These are phyloP conservation scores for Phytophthora quininea DNA, from an alignment of 352 stramenopile genomes.

Conservation along the genomic window DNA sequence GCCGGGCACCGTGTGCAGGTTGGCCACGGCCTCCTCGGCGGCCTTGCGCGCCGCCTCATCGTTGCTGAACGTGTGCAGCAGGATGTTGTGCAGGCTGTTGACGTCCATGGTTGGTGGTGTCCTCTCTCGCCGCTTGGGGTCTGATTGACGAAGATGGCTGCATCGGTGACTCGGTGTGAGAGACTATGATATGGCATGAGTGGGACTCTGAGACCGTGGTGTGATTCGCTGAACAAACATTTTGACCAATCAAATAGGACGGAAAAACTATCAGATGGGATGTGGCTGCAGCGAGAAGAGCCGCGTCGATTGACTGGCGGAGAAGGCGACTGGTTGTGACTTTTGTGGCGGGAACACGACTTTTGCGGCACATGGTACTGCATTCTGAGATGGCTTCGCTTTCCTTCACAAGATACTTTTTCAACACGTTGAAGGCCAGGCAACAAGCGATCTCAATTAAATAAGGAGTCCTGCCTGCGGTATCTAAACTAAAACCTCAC, in stretches of 20 bases:
- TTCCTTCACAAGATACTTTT: background rate
- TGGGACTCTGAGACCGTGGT: background rate
- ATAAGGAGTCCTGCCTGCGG: slow-evolving; percentile 63
- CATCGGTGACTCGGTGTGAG: slow-evolving; percentile 27
- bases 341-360: too few species aligned
- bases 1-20: slow-evolving; percentile 77
- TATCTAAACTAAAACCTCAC: slow-evolving; percentile 49
- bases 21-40: slow-evolving; percentile 74
- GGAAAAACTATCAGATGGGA: background rate
- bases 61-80: slow-evolving; percentile 87
- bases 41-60: slow-evolving; percentile 75
- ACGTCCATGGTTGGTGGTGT: slow-evolving; percentile 76
- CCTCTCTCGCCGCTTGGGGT: slow-evolving; percentile 23
- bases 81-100: slow-evolving; percentile 88
- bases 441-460: slow-evolving; percentile 55
- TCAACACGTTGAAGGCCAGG: slow-evolving; percentile 23
- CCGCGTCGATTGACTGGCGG: slow-evolving; percentile 34
- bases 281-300: background rate
- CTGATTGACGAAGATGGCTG: slow-evolving; percentile 35
- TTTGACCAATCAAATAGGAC: background rate
- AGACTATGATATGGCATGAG: slow-evolving; percentile 6
- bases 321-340: slow-evolving; percentile 6
- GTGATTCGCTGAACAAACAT: background rate
- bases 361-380: too few species aligned
- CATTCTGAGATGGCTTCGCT: background rate